phyloP scores from a whole-genome alignment of 495 filamentous ascomycete species.

The Talaromyces wortmannii region DNA sequence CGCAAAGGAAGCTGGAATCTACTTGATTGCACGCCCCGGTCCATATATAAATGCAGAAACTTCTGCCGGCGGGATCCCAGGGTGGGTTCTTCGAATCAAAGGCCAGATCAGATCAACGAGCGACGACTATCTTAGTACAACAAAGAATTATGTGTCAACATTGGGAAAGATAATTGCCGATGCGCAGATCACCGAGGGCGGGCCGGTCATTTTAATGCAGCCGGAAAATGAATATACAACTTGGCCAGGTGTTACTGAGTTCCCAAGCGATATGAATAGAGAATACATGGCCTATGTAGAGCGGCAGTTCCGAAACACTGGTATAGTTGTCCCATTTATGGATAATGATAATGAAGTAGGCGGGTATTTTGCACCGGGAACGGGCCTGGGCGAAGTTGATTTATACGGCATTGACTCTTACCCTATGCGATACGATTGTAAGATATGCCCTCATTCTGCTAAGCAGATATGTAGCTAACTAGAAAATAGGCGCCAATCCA shows the following conservation, averaged over 20 bases:
- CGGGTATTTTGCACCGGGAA: constrained; percentile 60
- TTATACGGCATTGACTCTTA: constrained; percentile 76
- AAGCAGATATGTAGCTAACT: no score
- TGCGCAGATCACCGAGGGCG: constrained; percentile 71
- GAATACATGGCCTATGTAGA: constrained; percentile 64
- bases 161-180: constrained; percentile 13
- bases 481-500: no score
- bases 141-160: no score
- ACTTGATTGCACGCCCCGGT: constrained; percentile 64
- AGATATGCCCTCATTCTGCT: not conserved
- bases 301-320: constrained; percentile 60
- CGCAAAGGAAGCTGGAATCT: constrained; percentile 61
- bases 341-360: constrained; percentile 59
- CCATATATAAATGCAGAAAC: constrained; percentile 64
- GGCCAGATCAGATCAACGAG: constrained; percentile 56
- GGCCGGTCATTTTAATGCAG: constrained; percentile 69
- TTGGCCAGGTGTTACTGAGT: constrained; percentile 30
- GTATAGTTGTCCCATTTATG: constrained; percentile 67
- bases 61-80: constrained; percentile 56
- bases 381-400: constrained; percentile 55
- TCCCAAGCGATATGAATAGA: constrained; percentile 37
- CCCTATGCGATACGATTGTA: constrained; percentile 26
- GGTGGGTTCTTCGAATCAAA: constrained; percentile 44
- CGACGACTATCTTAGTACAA: constrained; percentile 20
- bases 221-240: constrained; percentile 70